Conservation (phyloP, 2,329 filamentous ascomycete species). For the Fusarium liriodendri region DNA sequence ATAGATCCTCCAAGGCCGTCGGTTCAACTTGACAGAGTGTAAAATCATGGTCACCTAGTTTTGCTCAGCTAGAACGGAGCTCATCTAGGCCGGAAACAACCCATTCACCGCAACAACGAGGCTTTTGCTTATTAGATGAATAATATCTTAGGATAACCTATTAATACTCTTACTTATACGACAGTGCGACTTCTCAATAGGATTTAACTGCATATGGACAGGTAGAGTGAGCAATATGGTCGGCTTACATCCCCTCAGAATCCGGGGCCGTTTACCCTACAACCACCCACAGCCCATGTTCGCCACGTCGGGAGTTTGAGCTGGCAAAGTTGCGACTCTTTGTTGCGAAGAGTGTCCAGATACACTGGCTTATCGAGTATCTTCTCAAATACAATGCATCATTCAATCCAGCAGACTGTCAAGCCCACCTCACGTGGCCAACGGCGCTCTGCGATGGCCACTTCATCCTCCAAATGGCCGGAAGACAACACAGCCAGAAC, state of each 20-base stretch:
- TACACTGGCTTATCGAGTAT: background rate
- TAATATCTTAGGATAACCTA: background rate
- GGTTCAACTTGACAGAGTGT: too few relatives aligned
- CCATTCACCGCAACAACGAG: background rate
- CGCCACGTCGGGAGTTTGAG: background rate
- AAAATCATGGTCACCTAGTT: background rate
- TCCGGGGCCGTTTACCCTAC: background rate
- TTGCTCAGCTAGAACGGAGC: background rate
- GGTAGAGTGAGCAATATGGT: background rate
- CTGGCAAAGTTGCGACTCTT: background rate
- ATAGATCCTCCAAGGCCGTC: rapidly evolving
- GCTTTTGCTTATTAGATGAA: background rate
- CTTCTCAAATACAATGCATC: background rate
- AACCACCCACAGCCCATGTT: background rate
- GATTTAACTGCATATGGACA: background rate
- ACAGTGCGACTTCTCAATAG: background rate
- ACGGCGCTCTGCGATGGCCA: background rate
- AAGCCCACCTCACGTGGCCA: background rate
- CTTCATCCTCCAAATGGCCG: background rate
- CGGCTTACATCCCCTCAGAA: background rate
- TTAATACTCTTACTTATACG: background rate
- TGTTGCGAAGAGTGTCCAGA: too few relatives aligned
- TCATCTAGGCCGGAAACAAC: background rate
- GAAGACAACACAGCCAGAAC: background rate
- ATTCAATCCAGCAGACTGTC: background rate